phyloP scores from a whole-genome alignment of 306 rosid species.

The Vigna radiata region DNA sequence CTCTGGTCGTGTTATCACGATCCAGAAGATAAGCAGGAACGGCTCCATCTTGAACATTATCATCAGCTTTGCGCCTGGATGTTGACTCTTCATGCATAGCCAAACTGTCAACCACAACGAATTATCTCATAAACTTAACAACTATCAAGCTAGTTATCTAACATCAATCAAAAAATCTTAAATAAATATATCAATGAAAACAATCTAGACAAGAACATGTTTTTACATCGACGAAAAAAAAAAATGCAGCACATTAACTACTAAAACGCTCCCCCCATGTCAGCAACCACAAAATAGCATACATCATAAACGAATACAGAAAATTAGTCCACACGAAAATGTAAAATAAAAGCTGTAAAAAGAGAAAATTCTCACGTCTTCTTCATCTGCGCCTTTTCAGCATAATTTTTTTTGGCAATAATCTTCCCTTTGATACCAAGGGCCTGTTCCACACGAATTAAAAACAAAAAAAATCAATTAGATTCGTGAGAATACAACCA shows the following conservation, averaged over 20 bases:
- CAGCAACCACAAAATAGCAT: background rate
- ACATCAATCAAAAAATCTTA: background rate
- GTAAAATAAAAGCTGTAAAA: background rate
- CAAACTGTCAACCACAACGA: conserved; percentile 56
- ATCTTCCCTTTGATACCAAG: conserved; percentile 85
- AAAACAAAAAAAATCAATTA: background rate
- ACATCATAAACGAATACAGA: background rate
- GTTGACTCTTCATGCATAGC: conserved; percentile 89
- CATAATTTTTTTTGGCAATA: conserved; percentile 82
- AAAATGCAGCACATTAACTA: background rate
- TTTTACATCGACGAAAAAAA: background rate
- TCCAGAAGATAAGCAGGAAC: conserved; percentile 84
- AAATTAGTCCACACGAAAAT: background rate
- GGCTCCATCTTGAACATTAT: conserved; percentile 81
- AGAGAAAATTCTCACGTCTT: conserved; percentile 65
- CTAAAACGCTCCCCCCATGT: background rate
- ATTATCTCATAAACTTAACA: conserved; percentile 20
- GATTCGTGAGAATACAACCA: background rate
- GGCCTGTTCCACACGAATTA: conserved; percentile 52
- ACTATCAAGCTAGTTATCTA: background rate
- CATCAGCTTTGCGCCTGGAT: conserved; percentile 76
- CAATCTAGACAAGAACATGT: background rate
- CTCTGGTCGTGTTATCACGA: conserved; percentile 84
- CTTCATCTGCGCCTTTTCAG: conserved; percentile 88
- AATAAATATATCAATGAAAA: background rate